Conservation (phyloP, 1,284 basidiomycete genomes). For the Trichosporon sp. region DNA sequence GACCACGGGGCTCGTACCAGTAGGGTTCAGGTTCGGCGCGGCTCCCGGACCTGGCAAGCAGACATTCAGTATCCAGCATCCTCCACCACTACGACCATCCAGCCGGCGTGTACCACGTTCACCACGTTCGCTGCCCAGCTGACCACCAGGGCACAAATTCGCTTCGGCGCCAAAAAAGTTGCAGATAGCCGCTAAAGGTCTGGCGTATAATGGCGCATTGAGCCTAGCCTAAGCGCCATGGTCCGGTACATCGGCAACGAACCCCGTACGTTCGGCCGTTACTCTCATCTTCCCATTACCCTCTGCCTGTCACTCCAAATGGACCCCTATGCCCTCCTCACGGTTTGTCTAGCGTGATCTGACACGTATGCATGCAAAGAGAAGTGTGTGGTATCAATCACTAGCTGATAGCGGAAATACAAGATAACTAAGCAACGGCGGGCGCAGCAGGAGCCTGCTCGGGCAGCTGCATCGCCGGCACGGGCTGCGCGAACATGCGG, state of each 20-base stretch:
- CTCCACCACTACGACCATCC: neutral
- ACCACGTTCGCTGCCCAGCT: neutral
- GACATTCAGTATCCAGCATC: neutral
- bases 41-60: neutral
- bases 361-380: conserved; percentile 32
- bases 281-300: no score
- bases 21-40: neutral
- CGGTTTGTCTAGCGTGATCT: neutral
- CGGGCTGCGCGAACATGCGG: conserved; percentile 55
- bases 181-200: neutral
- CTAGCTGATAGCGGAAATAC: conserved; percentile 23
- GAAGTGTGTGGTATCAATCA: conserved; percentile 27
- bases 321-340: neutral
- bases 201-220: no score
- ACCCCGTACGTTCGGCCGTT: no score
- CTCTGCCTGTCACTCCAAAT: no score
- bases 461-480: conserved; percentile 49
- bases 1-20: neutral
- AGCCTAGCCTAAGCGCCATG: no score
- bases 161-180: conserved; percentile 2
- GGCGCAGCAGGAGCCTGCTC: conserved; percentile 35
- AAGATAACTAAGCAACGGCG: conserved; percentile 28
- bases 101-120: neutral
- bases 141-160: neutral
- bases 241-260: no score